Evolutionary conservation across 2,329 filamentous ascomycete species (phyloP).

Genomic region (Colletotrichum brevisporum): DNA sequence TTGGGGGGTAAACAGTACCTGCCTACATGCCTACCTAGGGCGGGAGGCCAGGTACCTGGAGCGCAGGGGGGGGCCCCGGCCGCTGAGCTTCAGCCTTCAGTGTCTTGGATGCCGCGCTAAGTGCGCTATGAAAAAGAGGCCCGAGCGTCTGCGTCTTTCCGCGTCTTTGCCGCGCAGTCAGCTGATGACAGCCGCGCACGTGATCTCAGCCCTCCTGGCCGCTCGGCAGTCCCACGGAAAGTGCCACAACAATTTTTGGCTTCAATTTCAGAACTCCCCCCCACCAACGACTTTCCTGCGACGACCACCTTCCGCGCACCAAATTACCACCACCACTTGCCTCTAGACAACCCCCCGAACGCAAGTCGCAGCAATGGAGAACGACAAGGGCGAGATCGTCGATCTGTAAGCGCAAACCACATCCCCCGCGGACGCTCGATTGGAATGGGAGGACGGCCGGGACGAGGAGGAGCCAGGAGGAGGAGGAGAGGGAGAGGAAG

Average conservation of each 20-base stretch:
- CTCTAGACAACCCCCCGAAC: conserved; percentile 50
- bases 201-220: conserved; percentile 53
- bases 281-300: conserved; percentile 32
- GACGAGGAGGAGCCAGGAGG: background rate
- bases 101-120: no score
- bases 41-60: no score
- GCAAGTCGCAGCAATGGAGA: conserved; percentile 87
- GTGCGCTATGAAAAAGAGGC: background rate
- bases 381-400: conserved; percentile 99
- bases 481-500: background rate
- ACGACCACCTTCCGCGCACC: conserved; percentile 42
- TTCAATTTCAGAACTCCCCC: conserved; percentile 34
- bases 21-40: no score
- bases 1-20: no score
- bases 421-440: conserved; percentile 36
- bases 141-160: conserved; percentile 23
- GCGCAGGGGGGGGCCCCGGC: no score
- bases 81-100: no score
- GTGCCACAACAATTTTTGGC: conserved; percentile 45
- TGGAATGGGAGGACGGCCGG: background rate
- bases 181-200: conserved; percentile 47
- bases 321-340: conserved; percentile 45
- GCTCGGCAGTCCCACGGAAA: conserved; percentile 43
- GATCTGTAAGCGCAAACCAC: conserved; percentile 81
- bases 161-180: conserved; percentile 53